Conservation (phyloP, 208 protist species). For the Herpetomonas tarakana region DNA sequence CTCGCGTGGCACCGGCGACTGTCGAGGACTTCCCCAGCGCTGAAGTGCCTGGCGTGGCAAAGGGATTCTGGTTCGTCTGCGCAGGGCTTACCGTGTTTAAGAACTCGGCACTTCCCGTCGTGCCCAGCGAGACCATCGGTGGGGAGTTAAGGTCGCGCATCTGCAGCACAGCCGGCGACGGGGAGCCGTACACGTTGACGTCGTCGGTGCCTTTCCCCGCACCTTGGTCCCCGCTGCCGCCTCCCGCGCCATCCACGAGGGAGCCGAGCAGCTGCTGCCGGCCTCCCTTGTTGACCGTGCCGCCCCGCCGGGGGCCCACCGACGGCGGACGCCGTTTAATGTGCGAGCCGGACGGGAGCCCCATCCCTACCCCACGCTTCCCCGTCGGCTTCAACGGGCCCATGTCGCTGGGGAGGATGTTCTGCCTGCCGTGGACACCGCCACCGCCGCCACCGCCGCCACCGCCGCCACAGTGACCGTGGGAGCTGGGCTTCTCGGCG, state of each 20-base stretch:
- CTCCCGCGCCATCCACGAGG: constrained; percentile 1
- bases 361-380: constrained; percentile 14
- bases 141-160: not conserved
- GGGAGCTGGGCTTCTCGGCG: not conserved
- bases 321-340: constrained; percentile 70
- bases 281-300: not conserved
- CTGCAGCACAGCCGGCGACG: not conserved
- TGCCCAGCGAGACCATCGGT: not conserved
- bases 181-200: not conserved
- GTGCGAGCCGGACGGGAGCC: constrained; percentile 67
- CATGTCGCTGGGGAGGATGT: constrained; percentile 24
- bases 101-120: not conserved
- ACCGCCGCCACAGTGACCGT: not conserved
- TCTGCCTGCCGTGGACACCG: constrained; percentile 3
- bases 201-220: not conserved
- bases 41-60: not conserved
- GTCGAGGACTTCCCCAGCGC: constrained; percentile 1
- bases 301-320: constrained; percentile 16
- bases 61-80: not conserved
- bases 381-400: constrained; percentile 34
- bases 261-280: not conserved
- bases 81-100: not conserved
- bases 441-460: not conserved
- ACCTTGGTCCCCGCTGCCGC: not conserved
- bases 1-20: not conserved